Base-by-base conservation (phyloP, 2,329 filamentous ascomycete species). In the Monascus ruber region DNA sequence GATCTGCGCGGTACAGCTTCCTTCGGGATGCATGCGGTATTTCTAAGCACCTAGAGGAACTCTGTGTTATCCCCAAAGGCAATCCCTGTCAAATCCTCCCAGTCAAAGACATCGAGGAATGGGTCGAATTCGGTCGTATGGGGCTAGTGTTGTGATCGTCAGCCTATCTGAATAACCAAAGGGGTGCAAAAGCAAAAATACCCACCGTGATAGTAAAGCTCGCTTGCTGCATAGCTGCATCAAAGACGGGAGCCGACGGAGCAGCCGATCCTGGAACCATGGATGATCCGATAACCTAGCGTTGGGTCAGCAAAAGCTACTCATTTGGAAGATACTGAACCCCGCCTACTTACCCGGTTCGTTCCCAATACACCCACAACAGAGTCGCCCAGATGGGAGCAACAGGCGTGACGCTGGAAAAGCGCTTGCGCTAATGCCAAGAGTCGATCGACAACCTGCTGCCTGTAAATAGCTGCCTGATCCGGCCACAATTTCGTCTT, bases 401-500 rank as follows among this genome's bases (percentile, higher is more conserved):
- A 60, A 17, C 47, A 51, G n/a, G 54, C 50, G 40, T 63, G 55
- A 2, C 54, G 53, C 1, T 51, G 47, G 36, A 64, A 57, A 2
- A 64, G 49, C 10, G 54, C 56, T 35, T 63, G 59, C 3, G 59
- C 55, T 34, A 63, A 57, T 2, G 49, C 47, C 1, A 59, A 50
- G 17, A 65, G 54, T 1, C 59, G 56, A 29, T 64, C 55, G 7
- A 62, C 52, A 0, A 57, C 58, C 27, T 60, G 52, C 36, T 61
- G 56, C 35, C 61, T 63, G 35, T 55, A 58, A 17, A 56, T 42
- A 4, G 46, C 47, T 10, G 54, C 54, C 37, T 63, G 59, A 1
- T 42, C 40, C 0, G 59, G 58, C 56, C 56, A 61, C 6, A 62
- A 38, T 35, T 51, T 57, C 24, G 53, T 41, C 38, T 62, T 62